Percentiles rank a stretch among this genome's conserved stretches.
phyloP scores from a whole-genome alignment of 495 filamentous ascomycete species.

The Diplogelasinospora grovesii region DNA sequence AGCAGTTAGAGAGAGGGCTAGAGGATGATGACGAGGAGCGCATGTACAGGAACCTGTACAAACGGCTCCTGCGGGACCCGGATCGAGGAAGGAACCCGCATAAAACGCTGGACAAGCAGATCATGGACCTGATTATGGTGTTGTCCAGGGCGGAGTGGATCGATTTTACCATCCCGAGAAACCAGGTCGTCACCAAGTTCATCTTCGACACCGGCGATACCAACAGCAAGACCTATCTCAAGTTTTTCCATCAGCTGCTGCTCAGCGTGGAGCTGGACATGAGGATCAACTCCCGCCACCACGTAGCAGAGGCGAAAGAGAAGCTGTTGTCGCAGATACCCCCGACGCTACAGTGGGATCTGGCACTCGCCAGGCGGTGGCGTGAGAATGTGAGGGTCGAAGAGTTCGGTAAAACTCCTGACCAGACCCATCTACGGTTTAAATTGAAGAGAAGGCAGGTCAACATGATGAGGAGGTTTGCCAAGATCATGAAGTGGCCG shows the following conservation, averaged over 20 bases:
- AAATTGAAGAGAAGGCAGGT: slow-evolving; percentile 56
- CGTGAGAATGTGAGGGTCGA: slow-evolving; percentile 58
- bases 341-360: slow-evolving; percentile 60
- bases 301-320: slow-evolving; percentile 47
- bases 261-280: slow-evolving; percentile 61
- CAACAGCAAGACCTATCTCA: slow-evolving; percentile 37
- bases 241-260: slow-evolving; percentile 68
- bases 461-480: slow-evolving; percentile 57
- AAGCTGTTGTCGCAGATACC: slow-evolving; percentile 53
- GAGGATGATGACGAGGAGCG: slow-evolving; percentile 50
- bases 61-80: slow-evolving; percentile 43
- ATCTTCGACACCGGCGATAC: slow-evolving; percentile 41
- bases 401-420: slow-evolving; percentile 33
- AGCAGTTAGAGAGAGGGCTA: slow-evolving; percentile 47
- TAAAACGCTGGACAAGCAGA: slow-evolving; percentile 57
- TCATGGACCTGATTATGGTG: slow-evolving; percentile 58
- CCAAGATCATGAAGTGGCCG: slow-evolving; percentile 66
- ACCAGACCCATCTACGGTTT: slow-evolving; percentile 46
- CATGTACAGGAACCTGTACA: slow-evolving; percentile 49
- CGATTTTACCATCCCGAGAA: slow-evolving; percentile 56
- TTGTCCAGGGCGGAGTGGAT: slow-evolving; percentile 58
- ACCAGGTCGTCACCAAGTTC: slow-evolving; percentile 60
- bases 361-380: slow-evolving; percentile 63
- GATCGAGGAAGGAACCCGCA: slow-evolving; percentile 44
- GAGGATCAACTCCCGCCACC: slow-evolving; percentile 49